A percentile compares a stretch with the other conserved stretches of the same genome.
Conservation (phyloP, 345 rosid species). For the Xanthoceras sorbifolium region DNA sequence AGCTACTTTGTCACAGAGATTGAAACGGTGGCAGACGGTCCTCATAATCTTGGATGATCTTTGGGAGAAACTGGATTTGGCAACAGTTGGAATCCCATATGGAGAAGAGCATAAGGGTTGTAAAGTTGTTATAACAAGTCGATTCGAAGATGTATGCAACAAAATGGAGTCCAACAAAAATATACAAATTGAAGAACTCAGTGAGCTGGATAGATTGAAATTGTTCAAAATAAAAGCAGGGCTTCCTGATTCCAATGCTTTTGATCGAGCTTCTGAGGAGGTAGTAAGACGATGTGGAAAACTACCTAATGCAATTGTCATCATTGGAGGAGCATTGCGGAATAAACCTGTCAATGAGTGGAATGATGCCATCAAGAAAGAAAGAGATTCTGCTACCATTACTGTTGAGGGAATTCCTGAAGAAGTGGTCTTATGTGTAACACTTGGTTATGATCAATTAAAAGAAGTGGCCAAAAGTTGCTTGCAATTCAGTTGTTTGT, state of each 20-base stretch:
- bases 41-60: slow-evolving; percentile 41
- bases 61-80: slow-evolving; percentile 26
- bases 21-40: slow-evolving; percentile 18
- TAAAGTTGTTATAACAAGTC: slow-evolving; percentile 31
- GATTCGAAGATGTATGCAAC: slow-evolving; percentile 6
- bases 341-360: neutral
- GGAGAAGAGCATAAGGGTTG: slow-evolving; percentile 22
- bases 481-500: neutral
- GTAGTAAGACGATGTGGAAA: slow-evolving; percentile 24
- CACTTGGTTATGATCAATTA: slow-evolving; percentile 6
- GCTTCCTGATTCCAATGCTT: neutral
- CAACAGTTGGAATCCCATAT: slow-evolving; percentile 26
- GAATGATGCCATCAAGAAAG: slow-evolving; percentile 17
- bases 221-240: slow-evolving; percentile 31
- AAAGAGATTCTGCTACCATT: neutral
- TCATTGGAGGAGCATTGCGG: slow-evolving; percentile 9
- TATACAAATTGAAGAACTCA: slow-evolving; percentile 10
- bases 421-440: slow-evolving; percentile 16
- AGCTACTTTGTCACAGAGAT: neutral
- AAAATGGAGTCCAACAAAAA: slow-evolving; percentile 10
- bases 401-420: slow-evolving; percentile 2
- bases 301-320: slow-evolving; percentile 24
- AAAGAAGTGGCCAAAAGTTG: neutral
- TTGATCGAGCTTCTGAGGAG: neutral
- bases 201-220: slow-evolving; percentile 22